Percentiles rank a stretch among this genome's conserved stretches.
These are phyloP conservation scores for Colletotrichum phormii DNA, from an alignment of 2,329 filamentous ascomycete genomes.

Conservation along the genomic window DNA sequence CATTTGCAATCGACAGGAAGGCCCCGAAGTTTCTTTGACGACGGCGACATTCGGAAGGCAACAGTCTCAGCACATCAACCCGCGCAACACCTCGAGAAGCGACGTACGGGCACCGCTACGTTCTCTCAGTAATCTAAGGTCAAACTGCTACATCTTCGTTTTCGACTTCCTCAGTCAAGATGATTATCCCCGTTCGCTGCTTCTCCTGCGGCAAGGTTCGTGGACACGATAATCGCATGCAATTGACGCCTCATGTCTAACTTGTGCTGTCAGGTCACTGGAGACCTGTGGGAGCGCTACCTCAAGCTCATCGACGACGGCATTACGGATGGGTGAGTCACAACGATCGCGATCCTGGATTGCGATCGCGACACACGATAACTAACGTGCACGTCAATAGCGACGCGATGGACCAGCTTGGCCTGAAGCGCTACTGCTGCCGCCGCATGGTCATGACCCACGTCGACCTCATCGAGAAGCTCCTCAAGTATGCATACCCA, in stretches of 20 bases:
- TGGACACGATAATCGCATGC: background rate
- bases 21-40: slow-evolving; percentile 26
- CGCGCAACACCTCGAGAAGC: background rate
- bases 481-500: slow-evolving; percentile 78
- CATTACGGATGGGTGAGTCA: slow-evolving; percentile 77
- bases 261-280: slow-evolving; percentile 77
- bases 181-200: slow-evolving; percentile 99
- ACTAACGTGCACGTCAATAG: slow-evolving; percentile 58
- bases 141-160: background rate
- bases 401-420: slow-evolving; percentile 95
- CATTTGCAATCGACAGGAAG: background rate
- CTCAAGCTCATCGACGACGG: slow-evolving; percentile 86
- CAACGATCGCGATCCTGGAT: background rate
- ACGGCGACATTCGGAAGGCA: slow-evolving; percentile 9
- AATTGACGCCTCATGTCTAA: slow-evolving; percentile 42
- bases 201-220: slow-evolving; percentile 98
- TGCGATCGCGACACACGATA: background rate
- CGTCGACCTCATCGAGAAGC: slow-evolving; percentile 98
- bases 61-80: background rate
- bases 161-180: slow-evolving; percentile 59
- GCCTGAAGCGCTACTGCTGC: slow-evolving; percentile 96
- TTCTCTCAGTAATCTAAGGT: background rate
- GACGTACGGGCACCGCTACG: background rate
- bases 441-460: slow-evolving; percentile 99
- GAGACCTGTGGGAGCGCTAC: slow-evolving; percentile 97